Evolutionary conservation across 305 asterid genomes (phyloP), one percentile per base, ranked within the genome.

Genomic region (Fraxinus albicans): DNA sequence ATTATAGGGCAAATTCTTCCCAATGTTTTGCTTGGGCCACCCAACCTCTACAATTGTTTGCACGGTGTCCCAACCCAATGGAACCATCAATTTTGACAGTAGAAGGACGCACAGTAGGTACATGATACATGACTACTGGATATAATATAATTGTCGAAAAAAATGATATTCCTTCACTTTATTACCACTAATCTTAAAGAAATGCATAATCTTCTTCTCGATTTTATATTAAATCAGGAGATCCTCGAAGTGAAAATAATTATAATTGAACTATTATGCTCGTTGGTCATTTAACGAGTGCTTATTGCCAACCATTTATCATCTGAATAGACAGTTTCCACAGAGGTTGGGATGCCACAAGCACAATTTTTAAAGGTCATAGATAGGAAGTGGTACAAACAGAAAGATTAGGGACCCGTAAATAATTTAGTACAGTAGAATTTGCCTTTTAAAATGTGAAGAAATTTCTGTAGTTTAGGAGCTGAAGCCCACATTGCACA

Each of bases 401-500:
- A 12, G 17, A 44, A 44, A 44, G 4, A 44, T 44, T 2, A 44
- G 53, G 53, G 53, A 42, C 50, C 50, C 13, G 1, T 12, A 10
- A 0, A 42, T 17, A 10, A 42, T 9, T 8, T 2, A 40, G 50
- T 9, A 40, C 15, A 2, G 13, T 40, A 2, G 27, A 25, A 25
- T 25, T 25, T 25, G 27, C 27, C 27, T 25, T 25, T 25, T 25
- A 44, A 40, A 3, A 42, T 3, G 4, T 10, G 17, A 42, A 10
- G 53, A 42, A 10, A 42, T 10, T 42, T 42, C 17, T 3, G 15
- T 2, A 44, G 6, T 2, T 8, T 23, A 8, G 31, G 33, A 23
- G 33, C 33, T 23, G 70, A 63, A 63, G 42, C 83, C 75, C 65
- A 74, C 47, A 40, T 76, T 63, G 38, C 38, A 79, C 82, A 77